Percentiles rank a stretch among this genome's conserved stretches.
Evolutionary conservation across 495 filamentous ascomycete species (phyloP).

Genomic region (Aspergillus leporis): DNA sequence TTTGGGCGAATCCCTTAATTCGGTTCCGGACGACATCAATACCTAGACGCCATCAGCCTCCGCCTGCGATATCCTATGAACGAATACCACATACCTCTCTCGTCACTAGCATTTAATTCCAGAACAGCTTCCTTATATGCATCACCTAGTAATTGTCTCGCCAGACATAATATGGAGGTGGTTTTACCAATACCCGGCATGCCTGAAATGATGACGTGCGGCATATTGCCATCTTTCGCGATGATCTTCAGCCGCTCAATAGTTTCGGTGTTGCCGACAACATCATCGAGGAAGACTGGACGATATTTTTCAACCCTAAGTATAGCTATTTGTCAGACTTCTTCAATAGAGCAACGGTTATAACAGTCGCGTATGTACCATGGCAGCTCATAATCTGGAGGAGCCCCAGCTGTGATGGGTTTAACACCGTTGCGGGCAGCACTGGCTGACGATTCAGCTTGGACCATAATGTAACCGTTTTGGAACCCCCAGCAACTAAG

Average conservation of each 20-base stretch:
- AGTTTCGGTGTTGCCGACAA: constrained; percentile 97
- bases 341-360: neutral
- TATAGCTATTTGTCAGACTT: constrained; percentile 7
- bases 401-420: constrained; percentile 58
- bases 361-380: constrained; percentile 61
- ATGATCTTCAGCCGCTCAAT: constrained; percentile 98
- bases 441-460: constrained; percentile 76
- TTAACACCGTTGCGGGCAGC: constrained; percentile 68
- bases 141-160: constrained; percentile 86
- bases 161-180: constrained; percentile 91
- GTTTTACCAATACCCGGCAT: constrained; percentile 99
- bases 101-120: constrained; percentile 94
- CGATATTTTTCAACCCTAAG: constrained; percentile 97
- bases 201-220: constrained; percentile 97
- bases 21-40: constrained; percentile 99
- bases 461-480: constrained; percentile 35
- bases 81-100: constrained; percentile 63
- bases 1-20: constrained; percentile 98
- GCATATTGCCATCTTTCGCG: constrained; percentile 98
- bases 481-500: neutral
- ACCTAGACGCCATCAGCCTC: constrained; percentile 41
- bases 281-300: constrained; percentile 89
- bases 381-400: constrained; percentile 81
- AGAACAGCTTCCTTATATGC: constrained; percentile 97
- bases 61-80: neutral